Evolutionary conservation across 2,329 filamentous ascomycete genomes (phyloP), one percentile per base, ranked within the genome.

Genomic region (Acarospora socialis): DNA sequence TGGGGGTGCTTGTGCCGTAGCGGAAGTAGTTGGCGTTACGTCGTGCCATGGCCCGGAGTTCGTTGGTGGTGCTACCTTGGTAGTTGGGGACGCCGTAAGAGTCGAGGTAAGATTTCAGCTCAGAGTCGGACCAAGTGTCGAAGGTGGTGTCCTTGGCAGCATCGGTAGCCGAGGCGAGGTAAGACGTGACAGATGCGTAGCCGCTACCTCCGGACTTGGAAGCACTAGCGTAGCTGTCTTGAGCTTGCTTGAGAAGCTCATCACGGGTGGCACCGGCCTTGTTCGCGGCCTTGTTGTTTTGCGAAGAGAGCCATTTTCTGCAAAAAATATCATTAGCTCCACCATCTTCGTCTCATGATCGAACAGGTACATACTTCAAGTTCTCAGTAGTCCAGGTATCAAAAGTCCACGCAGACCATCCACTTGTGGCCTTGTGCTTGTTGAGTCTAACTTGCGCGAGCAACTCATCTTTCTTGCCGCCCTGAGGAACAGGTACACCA

Each of bases 91-190:
- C 60, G 21, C 81, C 81, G 42, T 83, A 87, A 39, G 73, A 78
- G 50, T 87, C 81, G 5, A 87, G 68, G 48, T 86, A 87, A 1
- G 70, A 60, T 63, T 87, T 86, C 39, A 90, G 61, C 16, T 87
- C 78, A 23, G 63, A 67, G 30, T 66, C 60, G 15, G 65, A 78
- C 81, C 81, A 87, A 1, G 70, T 70, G 32, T 83, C 73, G 41
- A 87, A 87, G 1, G 69, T 62, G 15, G 56, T 63, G 28, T 72
- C 61, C 60, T 81, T 83, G 28, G 65, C 77, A 7, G 68, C 50
- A 35, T 68, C 67, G 4, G 80, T 81, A 17, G 73, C 72, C 37
- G 72, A 60, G 7, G 75, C 59, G 3, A 86, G 61, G 46, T 80
- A 81, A 33, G 69, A 78, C 6, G 79, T 86, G 7, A 73, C 73